Evolutionary conservation across 2,329 filamentous ascomycete species (phyloP), one percentile per base, ranked within the genome.

Genomic region (Aspergillus udagawae): DNA sequence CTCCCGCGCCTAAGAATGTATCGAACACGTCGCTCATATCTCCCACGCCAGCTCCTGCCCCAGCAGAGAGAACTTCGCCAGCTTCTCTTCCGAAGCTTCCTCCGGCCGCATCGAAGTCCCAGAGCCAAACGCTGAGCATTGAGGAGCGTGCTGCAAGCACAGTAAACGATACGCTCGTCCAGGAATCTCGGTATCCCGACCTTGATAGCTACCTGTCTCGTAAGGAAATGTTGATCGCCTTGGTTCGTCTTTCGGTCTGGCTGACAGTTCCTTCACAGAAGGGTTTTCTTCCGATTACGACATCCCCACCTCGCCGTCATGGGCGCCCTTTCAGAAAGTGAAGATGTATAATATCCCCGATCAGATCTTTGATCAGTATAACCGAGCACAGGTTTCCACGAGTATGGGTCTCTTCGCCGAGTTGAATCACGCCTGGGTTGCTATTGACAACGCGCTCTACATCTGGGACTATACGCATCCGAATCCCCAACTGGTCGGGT

Each of bases 381-480:
- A 99, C 66, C 82, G 85, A 52, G 89, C 90, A 57, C 87, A 96
- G 70, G 86, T 97, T 25, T 88, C 89, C 58, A 96, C 92, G n/a
- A 85, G 86, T 68, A 96, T 99, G 89, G 95, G 95, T 9, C 80
- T 99, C 35, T 97, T 99, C 74, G 90, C 94, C 20, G 90, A 95
- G 75, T 83, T 99, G 68, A 92, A 93, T 68, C 92, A 97, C 75
- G 94, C 93, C 29, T 99, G 92, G 90, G 90, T 96, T 55, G 86
- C 90, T 25, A 94, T 99, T 71, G 94, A 99, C 77, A 97, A 96
- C 77, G 90, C 91, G 60, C 81, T 99, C 48, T 99, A 97, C 72
- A 82, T 99, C 17, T 99, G 95, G 95, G 93, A 99, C 75, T 99
- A 97, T 73, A 96, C 92, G 6, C 85, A 91, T 71, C 86, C 90